Evolutionary conservation across 768 basidiomycete genomes (phyloP).

Genomic region (Lentinula raphanica): DNA sequence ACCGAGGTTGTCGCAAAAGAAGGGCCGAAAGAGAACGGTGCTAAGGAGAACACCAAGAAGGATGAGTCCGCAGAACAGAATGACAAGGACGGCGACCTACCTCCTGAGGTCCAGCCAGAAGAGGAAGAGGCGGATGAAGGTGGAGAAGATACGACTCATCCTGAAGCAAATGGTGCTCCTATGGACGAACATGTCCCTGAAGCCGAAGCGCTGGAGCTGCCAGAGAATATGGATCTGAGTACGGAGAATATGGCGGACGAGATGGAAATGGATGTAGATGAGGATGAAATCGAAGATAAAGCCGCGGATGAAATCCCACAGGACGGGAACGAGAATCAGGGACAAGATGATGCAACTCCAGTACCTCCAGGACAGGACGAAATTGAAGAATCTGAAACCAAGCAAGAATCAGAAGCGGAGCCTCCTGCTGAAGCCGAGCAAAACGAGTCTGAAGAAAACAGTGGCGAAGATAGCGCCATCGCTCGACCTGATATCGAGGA

Average conservation of each 20-base stretch:
- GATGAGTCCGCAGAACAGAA: slow-evolving; percentile 16
- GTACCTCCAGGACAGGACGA: slow-evolving; percentile 12
- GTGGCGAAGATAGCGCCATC: slow-evolving; percentile 24
- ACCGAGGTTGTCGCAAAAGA: slow-evolving; percentile 84
- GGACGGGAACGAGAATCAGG: slow-evolving; percentile 6
- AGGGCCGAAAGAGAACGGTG: slow-evolving; percentile 34
- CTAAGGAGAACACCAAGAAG: slow-evolving; percentile 21
- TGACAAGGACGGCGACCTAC: slow-evolving; percentile 19
- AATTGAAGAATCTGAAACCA: slow-evolving; percentile 5
- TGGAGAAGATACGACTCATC: slow-evolving; percentile 29
- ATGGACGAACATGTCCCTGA: slow-evolving; percentile 77
- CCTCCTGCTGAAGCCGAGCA: slow-evolving; percentile 9
- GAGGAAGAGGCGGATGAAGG: slow-evolving; percentile 15
- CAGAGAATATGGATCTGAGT: slow-evolving; percentile 75
- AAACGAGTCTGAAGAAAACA: slow-evolving; percentile 27
- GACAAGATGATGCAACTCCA: slow-evolving; percentile 16
- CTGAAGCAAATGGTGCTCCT: slow-evolving; percentile 53
- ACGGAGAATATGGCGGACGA: slow-evolving; percentile 30
- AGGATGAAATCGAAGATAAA: slow-evolving; percentile 27
- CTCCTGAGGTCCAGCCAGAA: slow-evolving; percentile 20
- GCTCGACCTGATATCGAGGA: slow-evolving; percentile 39
- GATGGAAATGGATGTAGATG: slow-evolving; percentile 25
- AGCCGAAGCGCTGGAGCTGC: slow-evolving; percentile 80
- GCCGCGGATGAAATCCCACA: slow-evolving; percentile 13
- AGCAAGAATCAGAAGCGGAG: slow-evolving; percentile 3